phyloP scores from a whole-genome alignment of 2,329 filamentous ascomycete genomes.

The Beauveria bassiana region DNA sequence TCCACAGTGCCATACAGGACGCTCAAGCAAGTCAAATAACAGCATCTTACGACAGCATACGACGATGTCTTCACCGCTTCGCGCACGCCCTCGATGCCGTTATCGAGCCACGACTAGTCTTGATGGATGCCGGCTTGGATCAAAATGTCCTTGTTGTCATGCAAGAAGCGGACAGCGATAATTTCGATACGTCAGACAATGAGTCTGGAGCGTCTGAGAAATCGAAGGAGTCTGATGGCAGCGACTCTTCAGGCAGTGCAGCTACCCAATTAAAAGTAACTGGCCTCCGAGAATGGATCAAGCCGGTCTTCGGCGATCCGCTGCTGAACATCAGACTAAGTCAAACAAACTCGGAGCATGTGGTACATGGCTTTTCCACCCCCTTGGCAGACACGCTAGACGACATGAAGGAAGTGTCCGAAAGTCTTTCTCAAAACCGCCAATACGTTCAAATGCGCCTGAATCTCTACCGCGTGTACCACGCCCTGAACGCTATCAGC shows the following conservation, averaged over 20 bases:
- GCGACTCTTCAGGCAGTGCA: neutral
- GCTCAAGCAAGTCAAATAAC: conserved; percentile 52
- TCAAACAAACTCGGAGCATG: conserved; percentile 33
- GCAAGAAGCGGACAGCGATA: neutral
- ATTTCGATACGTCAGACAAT: neutral
- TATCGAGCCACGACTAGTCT: conserved; percentile 41
- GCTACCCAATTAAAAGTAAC: conserved; percentile 28
- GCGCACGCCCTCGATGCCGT: conserved; percentile 44
- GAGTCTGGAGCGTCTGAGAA: neutral
- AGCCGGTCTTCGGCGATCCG: conserved; percentile 52
- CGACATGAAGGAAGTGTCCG: neutral
- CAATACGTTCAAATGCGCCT: conserved; percentile 38
- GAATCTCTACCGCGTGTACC: conserved; percentile 51
- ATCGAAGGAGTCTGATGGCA: neutral
- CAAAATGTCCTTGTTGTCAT: conserved; percentile 39
- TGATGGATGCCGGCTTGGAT: conserved; percentile 45
- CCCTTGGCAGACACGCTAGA: conserved; percentile 12
- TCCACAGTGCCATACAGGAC: conserved; percentile 50
- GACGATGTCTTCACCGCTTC: conserved; percentile 43
- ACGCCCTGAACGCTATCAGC: conserved; percentile 44
- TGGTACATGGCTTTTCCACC: conserved; percentile 39
- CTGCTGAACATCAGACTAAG: conserved; percentile 44
- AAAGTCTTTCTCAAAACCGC: conserved; percentile 33
- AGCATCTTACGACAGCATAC: conserved; percentile 48
- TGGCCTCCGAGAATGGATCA: conserved; percentile 52